Percentiles rank a stretch among this genome's conserved stretches.
Conservation (phyloP, 2,329 filamentous ascomycete species). For the Westerdykella ornata region DNA sequence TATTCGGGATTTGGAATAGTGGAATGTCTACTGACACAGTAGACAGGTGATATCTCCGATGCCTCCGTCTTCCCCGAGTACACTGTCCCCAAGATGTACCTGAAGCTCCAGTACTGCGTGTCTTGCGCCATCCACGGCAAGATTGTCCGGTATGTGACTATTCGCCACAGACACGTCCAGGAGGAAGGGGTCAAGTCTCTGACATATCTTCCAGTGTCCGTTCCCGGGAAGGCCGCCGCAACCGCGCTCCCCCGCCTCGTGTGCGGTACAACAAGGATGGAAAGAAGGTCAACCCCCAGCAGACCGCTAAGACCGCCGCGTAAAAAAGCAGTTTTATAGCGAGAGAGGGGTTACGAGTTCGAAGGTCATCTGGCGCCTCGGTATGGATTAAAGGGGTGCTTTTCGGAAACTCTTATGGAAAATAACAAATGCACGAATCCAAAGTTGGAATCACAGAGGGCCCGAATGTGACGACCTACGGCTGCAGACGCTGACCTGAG, state of each 20-base stretch:
- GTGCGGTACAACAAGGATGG: constrained; percentile 99
- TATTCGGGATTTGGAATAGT: constrained; percentile 6
- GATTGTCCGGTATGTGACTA: constrained; percentile 91
- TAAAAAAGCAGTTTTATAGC: constrained; percentile 10
- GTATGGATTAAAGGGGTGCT: constrained; percentile 30
- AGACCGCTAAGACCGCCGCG: constrained; percentile 57
- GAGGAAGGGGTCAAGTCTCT: not conserved
- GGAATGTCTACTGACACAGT: constrained; percentile 14
- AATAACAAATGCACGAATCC: constrained; percentile 27
- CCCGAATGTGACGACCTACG: constrained; percentile 29
- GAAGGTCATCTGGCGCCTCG: constrained; percentile 31
- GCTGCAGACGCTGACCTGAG: constrained; percentile 24
- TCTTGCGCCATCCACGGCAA: constrained; percentile 99
- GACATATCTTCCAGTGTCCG: constrained; percentile 66
- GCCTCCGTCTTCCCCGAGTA: constrained; percentile 99
- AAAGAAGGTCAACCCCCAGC: constrained; percentile 96
- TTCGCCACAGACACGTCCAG: constrained; percentile 4
- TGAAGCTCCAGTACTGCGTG: constrained; percentile 99
- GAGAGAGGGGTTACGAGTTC: constrained; percentile 6
- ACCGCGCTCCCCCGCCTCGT: constrained; percentile 94
- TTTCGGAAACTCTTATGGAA: constrained; percentile 31
- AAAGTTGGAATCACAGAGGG: constrained; percentile 21
- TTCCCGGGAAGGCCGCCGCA: constrained; percentile 92
- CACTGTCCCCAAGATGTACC: constrained; percentile 99
- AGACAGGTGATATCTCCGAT: constrained; percentile 96